phyloP scores from a whole-genome alignment of 257 asterid species.

The Phtheirospermum japonicum region DNA sequence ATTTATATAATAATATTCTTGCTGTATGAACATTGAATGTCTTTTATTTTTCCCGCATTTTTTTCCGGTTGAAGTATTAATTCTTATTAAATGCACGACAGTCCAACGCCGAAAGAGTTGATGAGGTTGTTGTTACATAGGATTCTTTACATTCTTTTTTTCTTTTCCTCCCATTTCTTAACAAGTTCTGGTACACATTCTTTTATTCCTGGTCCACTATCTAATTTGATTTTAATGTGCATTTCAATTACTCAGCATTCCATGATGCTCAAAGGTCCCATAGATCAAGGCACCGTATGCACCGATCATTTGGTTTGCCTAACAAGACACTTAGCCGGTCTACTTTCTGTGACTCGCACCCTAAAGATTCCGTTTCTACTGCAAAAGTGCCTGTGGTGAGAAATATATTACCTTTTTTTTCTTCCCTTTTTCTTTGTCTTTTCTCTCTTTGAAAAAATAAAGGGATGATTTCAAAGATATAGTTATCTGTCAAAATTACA shows the following conservation, averaged over 20 bases:
- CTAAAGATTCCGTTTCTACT: constrained; percentile 53
- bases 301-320: constrained; percentile 43
- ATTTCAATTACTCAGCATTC: constrained; percentile 40
- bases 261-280: constrained; percentile 71
- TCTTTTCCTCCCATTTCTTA: constrained; percentile 12
- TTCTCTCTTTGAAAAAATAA: too few species aligned
- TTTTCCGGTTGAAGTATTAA: too few species aligned
- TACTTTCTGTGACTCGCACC: constrained; percentile 56
- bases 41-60: too few species aligned
- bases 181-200: constrained; percentile 23
- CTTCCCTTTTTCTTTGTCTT: not conserved
- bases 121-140: constrained; percentile 32
- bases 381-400: constrained; percentile 50
- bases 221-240: not conserved
- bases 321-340: constrained; percentile 55
- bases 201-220: constrained; percentile 14
- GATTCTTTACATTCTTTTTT: constrained; percentile 37
- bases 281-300: constrained; percentile 60
- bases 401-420: not conserved
- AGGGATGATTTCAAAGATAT: too few species aligned
- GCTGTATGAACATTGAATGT: too few species aligned
- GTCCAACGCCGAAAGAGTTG: too few species aligned
- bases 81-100: too few species aligned
- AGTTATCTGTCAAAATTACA: too few species aligned
- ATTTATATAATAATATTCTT: too few species aligned